These are phyloP conservation scores for Litchi chinensis DNA, from an alignment of 345 rosid species.

Conservation along the genomic window DNA sequence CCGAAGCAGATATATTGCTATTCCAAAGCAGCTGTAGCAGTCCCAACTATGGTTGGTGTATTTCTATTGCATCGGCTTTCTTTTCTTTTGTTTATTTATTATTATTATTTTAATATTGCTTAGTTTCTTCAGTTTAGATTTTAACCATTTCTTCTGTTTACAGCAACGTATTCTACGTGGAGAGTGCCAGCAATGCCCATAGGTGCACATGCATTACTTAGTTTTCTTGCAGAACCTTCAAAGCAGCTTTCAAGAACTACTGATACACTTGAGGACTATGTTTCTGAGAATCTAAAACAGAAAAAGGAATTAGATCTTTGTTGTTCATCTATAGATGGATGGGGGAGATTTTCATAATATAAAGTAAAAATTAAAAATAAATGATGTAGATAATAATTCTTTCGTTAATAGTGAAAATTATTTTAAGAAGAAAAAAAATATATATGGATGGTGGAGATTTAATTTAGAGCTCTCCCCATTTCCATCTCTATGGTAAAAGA, in stretches of 20 bases:
- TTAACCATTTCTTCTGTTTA: slow-evolving; percentile 19
- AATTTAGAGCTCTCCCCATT: too few relatives aligned
- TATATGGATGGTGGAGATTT: too few relatives aligned
- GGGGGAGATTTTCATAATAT: too few relatives aligned
- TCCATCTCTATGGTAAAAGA: too few relatives aligned
- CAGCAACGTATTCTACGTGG: slow-evolving; percentile 97
- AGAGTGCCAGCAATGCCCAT: slow-evolving; percentile 96
- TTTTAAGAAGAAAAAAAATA: too few relatives aligned
- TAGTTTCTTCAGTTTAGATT: slow-evolving; percentile 8
- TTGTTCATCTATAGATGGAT: too few relatives aligned
- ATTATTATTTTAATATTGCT: not conserved
- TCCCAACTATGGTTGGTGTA: not conserved
- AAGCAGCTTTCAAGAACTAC: slow-evolving; percentile 85
- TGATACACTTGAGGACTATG: slow-evolving; percentile 55
- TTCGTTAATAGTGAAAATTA: too few relatives aligned
- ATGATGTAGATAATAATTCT: too few relatives aligned
- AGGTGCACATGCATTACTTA: slow-evolving; percentile 88
- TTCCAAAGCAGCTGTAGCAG: slow-evolving; percentile 17
- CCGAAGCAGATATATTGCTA: slow-evolving; percentile 11
- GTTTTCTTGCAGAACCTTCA: slow-evolving; percentile 97
- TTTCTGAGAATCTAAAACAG: slow-evolving; percentile 65
- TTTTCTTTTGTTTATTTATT: slow-evolving; percentile 4
- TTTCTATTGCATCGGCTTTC: not conserved
- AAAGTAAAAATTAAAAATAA: too few relatives aligned
- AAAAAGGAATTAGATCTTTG: too few relatives aligned